phyloP scores from a whole-genome alignment of 768 basidiomycete species.

The Trametes meyenii region DNA sequence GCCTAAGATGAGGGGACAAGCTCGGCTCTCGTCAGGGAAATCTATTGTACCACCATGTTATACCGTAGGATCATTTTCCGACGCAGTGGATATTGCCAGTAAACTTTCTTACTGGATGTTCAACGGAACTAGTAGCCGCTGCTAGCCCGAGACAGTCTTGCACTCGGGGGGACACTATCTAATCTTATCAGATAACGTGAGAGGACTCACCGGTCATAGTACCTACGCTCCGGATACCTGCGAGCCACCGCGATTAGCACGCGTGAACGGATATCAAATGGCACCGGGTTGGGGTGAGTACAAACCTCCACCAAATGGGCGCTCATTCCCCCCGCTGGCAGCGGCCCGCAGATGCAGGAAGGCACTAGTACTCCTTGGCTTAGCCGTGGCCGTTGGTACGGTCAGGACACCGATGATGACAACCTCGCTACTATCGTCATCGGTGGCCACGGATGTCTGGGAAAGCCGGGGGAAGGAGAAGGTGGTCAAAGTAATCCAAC shows the following conservation, averaged over 20 bases:
- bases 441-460: not conserved
- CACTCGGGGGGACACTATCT: not conserved
- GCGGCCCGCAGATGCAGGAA: too few relatives aligned
- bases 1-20: too few relatives aligned
- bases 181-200: conserved; percentile 13
- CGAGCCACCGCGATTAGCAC: too few relatives aligned
- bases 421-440: not conserved
- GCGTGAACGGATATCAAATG: too few relatives aligned
- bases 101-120: not conserved
- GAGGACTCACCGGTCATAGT: not conserved
- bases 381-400: not conserved
- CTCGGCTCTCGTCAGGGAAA: too few relatives aligned
- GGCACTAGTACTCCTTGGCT: too few relatives aligned
- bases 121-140: too few relatives aligned
- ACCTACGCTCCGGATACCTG: not conserved
- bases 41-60: not conserved
- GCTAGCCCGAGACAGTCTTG: too few relatives aligned
- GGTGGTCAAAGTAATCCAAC: conserved; percentile 3
- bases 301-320: too few relatives aligned
- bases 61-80: conserved; percentile 8
- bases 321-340: too few relatives aligned
- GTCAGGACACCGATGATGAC: not conserved
- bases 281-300: too few relatives aligned
- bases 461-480: not conserved
- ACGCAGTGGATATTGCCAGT: conserved; percentile 7